Percentiles rank a stretch among this genome's conserved stretches.
Evolutionary conservation across 1,284 basidiomycete species (phyloP).

Genomic region (Cutaneotrichosporon cutaneum): DNA sequence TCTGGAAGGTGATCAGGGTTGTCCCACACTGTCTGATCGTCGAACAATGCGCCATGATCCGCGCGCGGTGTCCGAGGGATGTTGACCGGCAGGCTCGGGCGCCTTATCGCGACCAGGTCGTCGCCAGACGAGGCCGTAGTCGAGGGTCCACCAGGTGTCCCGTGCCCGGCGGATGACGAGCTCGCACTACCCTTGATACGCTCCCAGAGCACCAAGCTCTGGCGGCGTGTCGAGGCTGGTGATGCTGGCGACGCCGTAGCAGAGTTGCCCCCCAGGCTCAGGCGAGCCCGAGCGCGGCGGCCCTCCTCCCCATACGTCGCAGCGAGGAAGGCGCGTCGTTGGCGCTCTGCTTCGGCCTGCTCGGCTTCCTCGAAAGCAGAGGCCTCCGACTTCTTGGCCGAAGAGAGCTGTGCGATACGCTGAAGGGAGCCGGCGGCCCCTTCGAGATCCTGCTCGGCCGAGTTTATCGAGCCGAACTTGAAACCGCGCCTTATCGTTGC

Average conservation of each 20-base stretch:
- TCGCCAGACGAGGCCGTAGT: constrained; percentile 1
- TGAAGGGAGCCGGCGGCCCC: constrained; percentile 13
- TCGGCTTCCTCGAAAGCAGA: constrained; percentile 45
- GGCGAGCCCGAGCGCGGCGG: constrained; percentile 40
- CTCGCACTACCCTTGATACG: constrained; percentile 25
- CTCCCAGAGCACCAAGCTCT: constrained; percentile 46
- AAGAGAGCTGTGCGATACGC: constrained; percentile 13
- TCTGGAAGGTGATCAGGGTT: constrained; percentile 17
- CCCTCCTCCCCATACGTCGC: constrained; percentile 49
- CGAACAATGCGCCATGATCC: constrained; percentile 11
- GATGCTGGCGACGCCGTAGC: constrained; percentile 20
- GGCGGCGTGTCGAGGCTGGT: constrained; percentile 33
- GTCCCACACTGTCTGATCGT: constrained; percentile 25
- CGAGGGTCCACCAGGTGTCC: background rate
- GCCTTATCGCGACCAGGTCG: constrained; percentile 4
- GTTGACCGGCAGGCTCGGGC: constrained; percentile 22
- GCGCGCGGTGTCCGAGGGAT: constrained; percentile 19
- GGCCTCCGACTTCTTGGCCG: constrained; percentile 11
- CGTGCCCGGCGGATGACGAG: constrained; percentile 2
- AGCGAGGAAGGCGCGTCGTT: constrained; percentile 47
- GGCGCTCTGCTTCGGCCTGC: constrained; percentile 50
- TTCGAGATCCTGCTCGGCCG: background rate
- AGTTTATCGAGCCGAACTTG: constrained; percentile 36
- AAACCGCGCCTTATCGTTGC: constrained; percentile 22
- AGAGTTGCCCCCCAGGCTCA: constrained; percentile 41